Conservation (phyloP, 139 green algal genomes). For the Chlamydomonas incerta region DNA sequence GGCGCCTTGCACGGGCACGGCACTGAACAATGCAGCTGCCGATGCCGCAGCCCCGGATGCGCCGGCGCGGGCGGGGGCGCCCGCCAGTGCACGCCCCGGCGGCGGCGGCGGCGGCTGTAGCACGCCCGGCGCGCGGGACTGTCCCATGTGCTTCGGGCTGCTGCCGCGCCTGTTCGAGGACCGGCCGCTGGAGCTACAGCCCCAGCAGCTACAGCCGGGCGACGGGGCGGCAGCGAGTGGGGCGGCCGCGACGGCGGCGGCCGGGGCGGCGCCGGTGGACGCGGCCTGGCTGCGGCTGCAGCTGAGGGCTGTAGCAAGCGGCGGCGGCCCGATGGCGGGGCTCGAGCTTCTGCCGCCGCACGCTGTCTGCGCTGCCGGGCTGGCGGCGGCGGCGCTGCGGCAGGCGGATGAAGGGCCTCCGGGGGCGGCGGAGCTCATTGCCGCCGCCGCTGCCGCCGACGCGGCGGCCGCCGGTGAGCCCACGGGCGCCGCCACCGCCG, state of each 20-base stretch:
- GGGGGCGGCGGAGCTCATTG: neutral
- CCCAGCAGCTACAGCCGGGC: neutral
- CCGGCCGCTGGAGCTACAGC: neutral
- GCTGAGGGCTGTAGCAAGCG: neutral
- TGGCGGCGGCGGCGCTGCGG: neutral
- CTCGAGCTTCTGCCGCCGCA: neutral
- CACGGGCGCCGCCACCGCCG: neutral
- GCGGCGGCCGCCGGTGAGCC: neutral
- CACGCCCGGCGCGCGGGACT: neutral
- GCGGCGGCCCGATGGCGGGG: neutral
- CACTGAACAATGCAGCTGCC: too few species aligned
- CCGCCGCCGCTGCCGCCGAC: neutral
- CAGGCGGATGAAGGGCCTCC: slow-evolving; percentile 9
- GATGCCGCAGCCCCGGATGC: too few species aligned
- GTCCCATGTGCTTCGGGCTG: slow-evolving; percentile 19
- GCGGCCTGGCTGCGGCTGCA: slow-evolving; percentile 20
- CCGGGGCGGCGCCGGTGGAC: neutral
- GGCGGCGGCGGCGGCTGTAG: too few species aligned
- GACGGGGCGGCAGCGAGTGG: neutral
- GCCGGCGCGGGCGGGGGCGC: too few species aligned
- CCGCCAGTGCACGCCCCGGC: too few species aligned
- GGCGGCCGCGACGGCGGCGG: neutral
- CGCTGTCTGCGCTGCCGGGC: neutral
- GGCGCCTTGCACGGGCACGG: too few species aligned
- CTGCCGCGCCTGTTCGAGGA: neutral